A percentile compares a stretch with the other conserved stretches of the same genome.
phyloP scores from a whole-genome alignment of 2,329 filamentous ascomycete genomes.

The Aspergillus felis region DNA sequence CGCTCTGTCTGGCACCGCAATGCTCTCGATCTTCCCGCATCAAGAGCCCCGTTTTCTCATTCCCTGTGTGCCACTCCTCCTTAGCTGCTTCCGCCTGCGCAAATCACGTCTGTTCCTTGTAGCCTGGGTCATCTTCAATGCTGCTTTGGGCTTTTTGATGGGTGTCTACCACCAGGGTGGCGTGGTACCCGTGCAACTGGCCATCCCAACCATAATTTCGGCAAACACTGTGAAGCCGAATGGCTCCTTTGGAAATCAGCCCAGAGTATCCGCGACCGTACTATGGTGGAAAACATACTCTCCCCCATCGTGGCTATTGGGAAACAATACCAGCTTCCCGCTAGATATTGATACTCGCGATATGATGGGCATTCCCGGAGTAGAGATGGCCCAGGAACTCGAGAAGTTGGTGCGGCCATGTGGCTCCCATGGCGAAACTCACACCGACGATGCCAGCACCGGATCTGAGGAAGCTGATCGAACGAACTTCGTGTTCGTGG shows the following conservation, averaged over 20 bases:
- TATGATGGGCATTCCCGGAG: slow-evolving; percentile 46
- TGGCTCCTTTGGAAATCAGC: slow-evolving; percentile 4
- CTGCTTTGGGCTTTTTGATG: slow-evolving; percentile 46
- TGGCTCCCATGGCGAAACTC: slow-evolving; percentile 14
- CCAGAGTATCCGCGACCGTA: slow-evolving; percentile 31
- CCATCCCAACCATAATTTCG: slow-evolving; percentile 38
- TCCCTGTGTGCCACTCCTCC: slow-evolving; percentile 48
- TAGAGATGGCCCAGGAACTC: slow-evolving; percentile 38
- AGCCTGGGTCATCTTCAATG: slow-evolving; percentile 49
- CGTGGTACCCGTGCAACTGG: slow-evolving; percentile 47
- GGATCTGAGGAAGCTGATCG: neutral
- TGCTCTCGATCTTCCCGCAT: slow-evolving; percentile 47
- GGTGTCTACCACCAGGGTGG: slow-evolving; percentile 54
- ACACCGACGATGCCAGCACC: neutral
- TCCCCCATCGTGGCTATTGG: slow-evolving; percentile 50
- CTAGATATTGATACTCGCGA: slow-evolving; percentile 41
- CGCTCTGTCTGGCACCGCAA: slow-evolving; percentile 40
- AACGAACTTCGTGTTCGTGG: slow-evolving; percentile 35
- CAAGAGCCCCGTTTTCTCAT: slow-evolving; percentile 53
- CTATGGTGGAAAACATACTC: slow-evolving; percentile 56
- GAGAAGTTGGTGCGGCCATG: slow-evolving; percentile 32
- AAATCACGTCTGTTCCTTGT: slow-evolving; percentile 39
- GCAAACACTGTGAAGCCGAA: slow-evolving; percentile 18
- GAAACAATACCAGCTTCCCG: slow-evolving; percentile 28
- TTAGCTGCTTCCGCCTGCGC: slow-evolving; percentile 45